Base-by-base conservation (phyloP, 495 filamentous ascomycete genomes). In the Parmelia sp. region DNA sequence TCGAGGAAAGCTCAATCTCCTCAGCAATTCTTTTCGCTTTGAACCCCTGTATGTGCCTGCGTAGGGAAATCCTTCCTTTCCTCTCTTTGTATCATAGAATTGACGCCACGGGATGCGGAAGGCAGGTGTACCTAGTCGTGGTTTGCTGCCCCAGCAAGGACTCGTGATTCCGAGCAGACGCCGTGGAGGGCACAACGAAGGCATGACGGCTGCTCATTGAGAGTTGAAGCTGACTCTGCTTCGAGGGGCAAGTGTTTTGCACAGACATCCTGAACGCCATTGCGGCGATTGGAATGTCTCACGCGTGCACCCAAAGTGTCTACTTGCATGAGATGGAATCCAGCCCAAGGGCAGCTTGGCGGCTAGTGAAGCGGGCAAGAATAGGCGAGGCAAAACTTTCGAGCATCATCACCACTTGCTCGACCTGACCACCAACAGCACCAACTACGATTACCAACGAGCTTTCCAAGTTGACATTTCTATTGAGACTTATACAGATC, bases 341-440 rank as follows among this genome's bases (percentile, higher is more conserved):
- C 27, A 55, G 4, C 35, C 35, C 35, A 10, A 10, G 35, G 10
- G 51, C 15, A 15, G 11, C 1, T 25, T 27, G 23, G n/a, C 17
- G 6, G 51, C 1, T 21, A 3, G 51, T 29, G 27, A 55, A 55
- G 51, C 51, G 2, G 51, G 51, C 51, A 55, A n/a, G 51, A 55
- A 31, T 55, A 33, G 25, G 51, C 51, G 51, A 55, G 51, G 51
- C 51, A 55, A 55, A 55, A 55, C 10, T 3, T 35, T 55, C 7
- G 17, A 19, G 15, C 27, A 55, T 33, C 51, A 33, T 31, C 23
- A 27, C 25, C 10, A 44, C 40, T 17, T 27, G 45, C 9, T 49
- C 45, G 14, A 27, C 23, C 8, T 1, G 7, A 27, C 3, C 5
- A 19, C 14, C 31, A 25, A 53, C 25, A 33, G 21, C 29, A 55